Evolutionary conservation across 2,329 filamentous ascomycete species (phyloP), one percentile per base, ranked within the genome.

Genomic region (Exophiala oligosperma): DNA sequence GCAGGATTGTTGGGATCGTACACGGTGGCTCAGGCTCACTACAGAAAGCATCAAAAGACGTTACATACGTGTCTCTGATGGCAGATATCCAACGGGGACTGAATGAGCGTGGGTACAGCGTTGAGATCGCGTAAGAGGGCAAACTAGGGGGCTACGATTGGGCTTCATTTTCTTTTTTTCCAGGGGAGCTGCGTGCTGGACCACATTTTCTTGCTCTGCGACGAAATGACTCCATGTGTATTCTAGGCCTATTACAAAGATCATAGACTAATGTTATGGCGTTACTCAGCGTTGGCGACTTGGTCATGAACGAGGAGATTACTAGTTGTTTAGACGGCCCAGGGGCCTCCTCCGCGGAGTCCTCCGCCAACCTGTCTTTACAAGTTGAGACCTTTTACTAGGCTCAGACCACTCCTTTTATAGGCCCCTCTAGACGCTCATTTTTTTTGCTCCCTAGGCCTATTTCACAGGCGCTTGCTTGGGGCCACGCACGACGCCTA

Each of bases 21-120:
- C 32, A 41, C 28, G 50, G 50, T 38, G 50, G 50, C 41, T 23
- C 23, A 23, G 23, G 14, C 6, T 11, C 37, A 24, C 17, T 3
- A 6, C 32, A n/a, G 1, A 28, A 38, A 23, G 14, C 9, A 21
- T 26, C 8, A 7, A n/a, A 41, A 24, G 50, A 52, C 35, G 23
- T 52, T 44, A 52, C 50, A 23, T 52, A 52, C 24, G 50, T 52
- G 24, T 41, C 50, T 43, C 50, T 37, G 37, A 52, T 52, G 50
- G 50, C n/a, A 37, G 38, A 37, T 24, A 21, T 52, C n/a, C 50
- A 52, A 24, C 21, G 43, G 23, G 50, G 41, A 37, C 40, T 46
- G 38, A 46, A 53, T 7, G 35, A 46, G 12, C 29, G 24, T 26
- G 38, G 50, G 5, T 53, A 53, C 50, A 32, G 14, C 2, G 50